phyloP scores from a whole-genome alignment of 169 alveolate genomes.

The Babesia sp. region DNA sequence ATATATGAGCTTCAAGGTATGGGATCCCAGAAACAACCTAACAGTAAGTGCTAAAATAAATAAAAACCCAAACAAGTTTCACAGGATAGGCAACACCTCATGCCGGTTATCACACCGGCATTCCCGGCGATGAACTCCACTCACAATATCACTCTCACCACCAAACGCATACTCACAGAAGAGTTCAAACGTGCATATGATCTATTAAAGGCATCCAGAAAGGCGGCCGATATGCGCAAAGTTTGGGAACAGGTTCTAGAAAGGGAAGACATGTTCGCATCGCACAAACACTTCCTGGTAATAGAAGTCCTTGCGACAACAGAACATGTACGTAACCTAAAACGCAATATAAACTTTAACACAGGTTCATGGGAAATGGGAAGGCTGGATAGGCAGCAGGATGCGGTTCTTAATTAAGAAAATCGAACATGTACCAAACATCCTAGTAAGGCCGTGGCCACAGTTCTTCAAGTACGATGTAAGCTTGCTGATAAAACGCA shows the following conservation, averaged over 20 bases:
- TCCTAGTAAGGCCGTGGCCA: slow-evolving; percentile 82
- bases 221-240: slow-evolving; percentile 17
- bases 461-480: slow-evolving; percentile 65
- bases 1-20: slow-evolving; percentile 85
- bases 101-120: slow-evolving; percentile 98
- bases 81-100: slow-evolving; percentile 88
- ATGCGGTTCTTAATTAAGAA: slow-evolving; percentile 78
- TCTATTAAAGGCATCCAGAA: slow-evolving; percentile 32
- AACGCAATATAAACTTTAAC: background rate
- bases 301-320: slow-evolving; percentile 77
- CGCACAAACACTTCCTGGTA: slow-evolving; percentile 79
- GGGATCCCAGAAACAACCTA: slow-evolving; percentile 88
- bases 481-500: background rate
- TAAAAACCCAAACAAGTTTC: background rate
- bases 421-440: slow-evolving; percentile 75
- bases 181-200: slow-evolving; percentile 87
- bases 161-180: slow-evolving; percentile 89
- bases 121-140: slow-evolving; percentile 97
- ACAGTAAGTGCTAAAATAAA: slow-evolving; percentile 50
- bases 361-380: slow-evolving; percentile 76
- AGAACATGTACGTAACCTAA: slow-evolving; percentile 66
- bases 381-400: slow-evolving; percentile 85
- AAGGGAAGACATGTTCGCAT: slow-evolving; percentile 73
- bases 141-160: slow-evolving; percentile 90
- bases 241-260: slow-evolving; percentile 77